Conservation (phyloP, 768 basidiomycete genomes). For the Rhodotorula sphaerocarpa region DNA sequence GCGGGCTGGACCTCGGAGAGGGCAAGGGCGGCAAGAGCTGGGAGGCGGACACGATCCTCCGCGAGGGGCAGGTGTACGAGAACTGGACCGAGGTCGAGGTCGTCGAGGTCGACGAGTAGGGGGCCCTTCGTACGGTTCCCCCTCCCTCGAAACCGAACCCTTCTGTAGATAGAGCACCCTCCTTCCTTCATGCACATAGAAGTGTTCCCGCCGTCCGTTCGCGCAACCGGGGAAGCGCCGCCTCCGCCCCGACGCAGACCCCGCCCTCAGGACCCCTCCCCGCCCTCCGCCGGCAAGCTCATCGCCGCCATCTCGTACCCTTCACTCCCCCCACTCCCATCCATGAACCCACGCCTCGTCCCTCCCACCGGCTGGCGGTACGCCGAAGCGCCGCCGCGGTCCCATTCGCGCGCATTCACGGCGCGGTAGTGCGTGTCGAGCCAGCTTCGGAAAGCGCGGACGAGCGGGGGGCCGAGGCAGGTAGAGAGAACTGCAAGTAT, state of each 20-base stretch:
- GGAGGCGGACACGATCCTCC: conserved; percentile 23
- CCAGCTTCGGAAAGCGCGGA: neutral
- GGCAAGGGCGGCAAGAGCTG: conserved; percentile 10
- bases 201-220: no score
- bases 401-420: conserved; percentile 7
- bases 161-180: no score
- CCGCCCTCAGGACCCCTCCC: no score
- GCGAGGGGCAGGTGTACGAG: conserved; percentile 25
- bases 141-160: no score
- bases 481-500: conserved; percentile 1
- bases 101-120: neutral
- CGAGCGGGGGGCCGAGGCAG: conserved; percentile 10
- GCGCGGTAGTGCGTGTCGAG: conserved; percentile 9
- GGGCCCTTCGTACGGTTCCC: no score
- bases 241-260: no score
- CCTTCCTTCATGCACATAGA: no score
- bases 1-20: neutral
- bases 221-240: no score
- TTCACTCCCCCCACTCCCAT: conserved; percentile 16
- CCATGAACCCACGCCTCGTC: neutral
- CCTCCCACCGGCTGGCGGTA: conserved; percentile 1
- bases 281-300: neutral
- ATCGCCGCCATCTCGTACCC: conserved; percentile 28
- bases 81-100: conserved; percentile 28
- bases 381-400: conserved; percentile 8